Conservation (phyloP, 2,329 filamentous ascomycete species). For the Neofusicoccum sp. region DNA sequence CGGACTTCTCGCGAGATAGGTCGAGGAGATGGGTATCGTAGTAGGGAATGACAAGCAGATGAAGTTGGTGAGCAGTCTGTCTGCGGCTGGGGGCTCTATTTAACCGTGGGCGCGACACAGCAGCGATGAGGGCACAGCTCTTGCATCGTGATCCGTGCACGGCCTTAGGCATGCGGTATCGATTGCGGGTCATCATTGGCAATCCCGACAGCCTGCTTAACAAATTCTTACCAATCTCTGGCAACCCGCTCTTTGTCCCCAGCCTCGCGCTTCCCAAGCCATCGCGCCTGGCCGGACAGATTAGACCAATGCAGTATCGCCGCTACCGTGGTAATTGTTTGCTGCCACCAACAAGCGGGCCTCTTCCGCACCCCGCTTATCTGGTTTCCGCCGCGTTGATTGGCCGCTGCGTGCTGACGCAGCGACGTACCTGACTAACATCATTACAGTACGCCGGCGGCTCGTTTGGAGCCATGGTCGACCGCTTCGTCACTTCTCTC, state of each 20-base stretch:
- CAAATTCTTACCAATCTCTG: slow-evolving; percentile 20
- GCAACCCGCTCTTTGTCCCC: background rate
- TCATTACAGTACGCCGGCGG: background rate
- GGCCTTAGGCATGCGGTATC: background rate
- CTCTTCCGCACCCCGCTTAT: background rate
- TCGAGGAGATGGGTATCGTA: background rate
- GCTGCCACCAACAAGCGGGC: background rate
- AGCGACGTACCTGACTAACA: background rate
- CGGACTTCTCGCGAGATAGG: background rate
- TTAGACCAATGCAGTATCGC: no score
- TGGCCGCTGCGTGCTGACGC: background rate
- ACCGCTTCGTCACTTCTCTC: background rate
- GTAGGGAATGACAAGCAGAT: background rate
- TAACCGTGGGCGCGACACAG: background rate
- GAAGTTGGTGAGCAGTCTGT: background rate
- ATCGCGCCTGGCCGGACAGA: no score
- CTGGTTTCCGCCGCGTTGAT: background rate
- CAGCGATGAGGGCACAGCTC: background rate
- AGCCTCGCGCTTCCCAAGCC: background rate
- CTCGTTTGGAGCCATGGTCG: background rate
- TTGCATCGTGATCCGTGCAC: slow-evolving; percentile 5
- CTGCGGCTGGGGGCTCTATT: slow-evolving; percentile 1
- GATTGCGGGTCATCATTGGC: slow-evolving; percentile 1
- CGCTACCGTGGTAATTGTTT: background rate
- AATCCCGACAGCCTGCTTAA: slow-evolving; percentile 16